Percentiles rank a stretch among this genome's conserved stretches.
Conservation (phyloP, 495 filamentous ascomycete species). For the Collariella sp. region DNA sequence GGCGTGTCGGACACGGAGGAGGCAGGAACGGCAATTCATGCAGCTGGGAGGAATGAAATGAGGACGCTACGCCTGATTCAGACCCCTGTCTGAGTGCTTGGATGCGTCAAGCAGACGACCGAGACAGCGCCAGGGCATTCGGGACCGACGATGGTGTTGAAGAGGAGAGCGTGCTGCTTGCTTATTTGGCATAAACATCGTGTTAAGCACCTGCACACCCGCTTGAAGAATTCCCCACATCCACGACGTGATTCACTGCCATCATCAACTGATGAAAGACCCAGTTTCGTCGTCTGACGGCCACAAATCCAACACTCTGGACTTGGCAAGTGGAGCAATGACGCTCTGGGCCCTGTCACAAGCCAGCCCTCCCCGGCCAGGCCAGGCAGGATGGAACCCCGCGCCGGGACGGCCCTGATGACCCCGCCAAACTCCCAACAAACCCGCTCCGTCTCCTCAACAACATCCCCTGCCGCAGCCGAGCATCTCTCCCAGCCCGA, state of each 20-base stretch:
- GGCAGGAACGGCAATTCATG: not conserved
- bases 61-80: not conserved
- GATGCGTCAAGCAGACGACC: not conserved
- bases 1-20: not conserved
- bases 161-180: too few relatives aligned
- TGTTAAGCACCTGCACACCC: too few relatives aligned
- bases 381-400: conserved; percentile 1
- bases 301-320: too few relatives aligned
- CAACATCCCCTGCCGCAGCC: not conserved
- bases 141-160: not conserved
- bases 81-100: not conserved
- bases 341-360: conserved; percentile 3
- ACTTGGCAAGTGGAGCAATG: conserved; percentile 1
- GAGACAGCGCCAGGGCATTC: not conserved
- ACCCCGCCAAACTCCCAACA: conserved; percentile 12
- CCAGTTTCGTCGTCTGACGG: too few relatives aligned
- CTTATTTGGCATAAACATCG: too few relatives aligned
- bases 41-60: not conserved
- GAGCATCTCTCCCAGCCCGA: not conserved
- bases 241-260: too few relatives aligned
- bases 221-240: too few relatives aligned
- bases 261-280: too few relatives aligned
- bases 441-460: conserved; percentile 9
- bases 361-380: conserved; percentile 2
- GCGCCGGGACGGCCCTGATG: not conserved